Percentiles rank a stretch among this genome's conserved stretches.
Conservation (phyloP, 192 early-diverging fungal species). For the Rhizophlyctis rosea region DNA sequence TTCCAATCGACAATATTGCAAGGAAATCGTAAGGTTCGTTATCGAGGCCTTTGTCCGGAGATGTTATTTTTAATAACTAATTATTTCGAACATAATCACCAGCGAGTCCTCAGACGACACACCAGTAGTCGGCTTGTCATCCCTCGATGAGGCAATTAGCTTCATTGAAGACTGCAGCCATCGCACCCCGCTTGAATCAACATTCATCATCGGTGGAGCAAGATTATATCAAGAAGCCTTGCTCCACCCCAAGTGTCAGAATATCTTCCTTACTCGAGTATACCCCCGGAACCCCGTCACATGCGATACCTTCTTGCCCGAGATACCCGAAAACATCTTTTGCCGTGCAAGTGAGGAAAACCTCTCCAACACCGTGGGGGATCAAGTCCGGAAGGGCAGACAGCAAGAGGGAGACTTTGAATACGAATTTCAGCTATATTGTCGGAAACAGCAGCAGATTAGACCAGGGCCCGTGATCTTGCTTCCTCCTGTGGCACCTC, state of each 20-base stretch:
- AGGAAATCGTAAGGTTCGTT: constrained; percentile 9
- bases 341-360: constrained; percentile 44
- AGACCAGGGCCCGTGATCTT: too few relatives aligned
- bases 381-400: constrained; percentile 34
- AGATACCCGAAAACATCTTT: constrained; percentile 41
- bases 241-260: constrained; percentile 45
- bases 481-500: too few relatives aligned
- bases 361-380: constrained; percentile 42
- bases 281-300: constrained; percentile 48
- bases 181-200: constrained; percentile 48
- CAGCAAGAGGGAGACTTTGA: constrained; percentile 54
- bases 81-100: neutral
- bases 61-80: neutral
- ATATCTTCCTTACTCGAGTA: constrained; percentile 72
- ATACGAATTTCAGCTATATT: constrained; percentile 59
- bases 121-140: constrained; percentile 32
- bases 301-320: constrained; percentile 81
- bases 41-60: neutral
- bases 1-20: constrained; percentile 39
- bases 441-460: constrained; percentile 14
- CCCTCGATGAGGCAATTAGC: constrained; percentile 52
- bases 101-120: constrained; percentile 4
- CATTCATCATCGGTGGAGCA: constrained; percentile 82
- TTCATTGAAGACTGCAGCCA: constrained; percentile 41
- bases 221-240: constrained; percentile 72